A percentile compares a stretch with the other conserved stretches of the same genome.
phyloP scores from a whole-genome alignment of 169 alveolate species.

The Plasmodium yoelii region DNA sequence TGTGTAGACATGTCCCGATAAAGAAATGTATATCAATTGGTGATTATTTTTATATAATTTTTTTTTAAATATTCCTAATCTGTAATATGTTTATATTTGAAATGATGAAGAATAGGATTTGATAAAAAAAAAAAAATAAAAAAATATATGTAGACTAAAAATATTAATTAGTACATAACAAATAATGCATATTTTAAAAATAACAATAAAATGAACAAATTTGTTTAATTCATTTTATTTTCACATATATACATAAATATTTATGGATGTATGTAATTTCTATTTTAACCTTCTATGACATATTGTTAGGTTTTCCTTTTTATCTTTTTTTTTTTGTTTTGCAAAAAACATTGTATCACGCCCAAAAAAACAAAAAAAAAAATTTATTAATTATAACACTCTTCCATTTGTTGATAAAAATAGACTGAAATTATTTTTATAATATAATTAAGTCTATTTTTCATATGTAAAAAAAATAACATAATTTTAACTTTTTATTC shows the following conservation, averaged over 20 bases:
- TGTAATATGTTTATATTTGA: constrained; percentile 5
- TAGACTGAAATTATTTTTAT: no score
- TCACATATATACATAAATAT: not conserved
- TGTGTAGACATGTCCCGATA: constrained; percentile 53
- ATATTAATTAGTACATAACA: no score
- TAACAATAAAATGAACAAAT: no score
- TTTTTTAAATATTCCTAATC: constrained; percentile 55
- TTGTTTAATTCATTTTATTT: not conserved
- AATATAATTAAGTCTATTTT: no score
- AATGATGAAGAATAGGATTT: not conserved
- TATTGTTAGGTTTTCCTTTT: constrained; percentile 4
- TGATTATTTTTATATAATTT: constrained; percentile 12
- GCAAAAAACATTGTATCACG: not conserved
- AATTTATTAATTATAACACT: no score
- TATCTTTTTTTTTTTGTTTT: constrained; percentile 7
- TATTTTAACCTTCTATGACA: constrained; percentile 48
- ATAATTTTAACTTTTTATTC: no score
- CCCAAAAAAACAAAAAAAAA: not conserved
- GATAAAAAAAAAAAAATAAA: not conserved
- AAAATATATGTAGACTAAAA: not conserved
- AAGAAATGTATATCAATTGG: constrained; percentile 57
- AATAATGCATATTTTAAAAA: no score
- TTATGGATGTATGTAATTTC: not conserved
- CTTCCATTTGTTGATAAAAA: no score
- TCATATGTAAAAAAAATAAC: no score